Base-by-base conservation (phyloP, 768 basidiomycete genomes). In the Suillus fuscotomentosus region DNA sequence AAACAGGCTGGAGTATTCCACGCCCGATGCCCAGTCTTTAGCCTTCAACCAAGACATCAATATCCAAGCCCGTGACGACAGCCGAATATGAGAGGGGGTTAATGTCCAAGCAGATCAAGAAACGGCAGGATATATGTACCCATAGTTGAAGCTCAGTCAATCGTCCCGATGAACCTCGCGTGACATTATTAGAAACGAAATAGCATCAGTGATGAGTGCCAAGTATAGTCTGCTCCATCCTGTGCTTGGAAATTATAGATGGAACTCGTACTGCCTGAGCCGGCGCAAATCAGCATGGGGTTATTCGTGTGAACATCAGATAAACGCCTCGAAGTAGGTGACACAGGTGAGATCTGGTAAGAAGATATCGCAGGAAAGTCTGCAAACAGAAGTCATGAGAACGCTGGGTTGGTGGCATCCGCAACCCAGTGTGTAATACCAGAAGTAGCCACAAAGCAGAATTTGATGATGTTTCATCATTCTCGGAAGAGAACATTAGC, bases 1-100 rank as follows among this genome's bases (percentile, higher is more conserved):
- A 62, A 78, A 78, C 56, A 78, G 48, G 42, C 53, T 76, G 15
- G 77, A 78, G 63, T 78, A 78, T 60, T 75, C 74, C 27, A 72
- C 64, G 5, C 72, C 75, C 0, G 69, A 69, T 45, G 62, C 64
- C 75, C 68, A 75, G 50, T 75, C 74, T 39, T 66, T 76, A 11
- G 65, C 70, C 38, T 72, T 72, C 36, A 75, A 56, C 74, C 73
- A 75, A 63, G 75, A 75, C 75, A 75, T 76, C 15, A 17, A 60
- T n/a, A 5, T 31, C 7, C n/a, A 24, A 48, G 15, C 41, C 38
- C 9, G 50, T 24, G 24, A 57, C 11, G 24, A 50, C 43, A 60
- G 51, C 10, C 20, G 57, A 41, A 53, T 36, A 7, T 31, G 11
- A n/a, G 43, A 65, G 22, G 50, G 62, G 43, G 64, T 31, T 50